Evolutionary conservation across 345 rosid species (phyloP).

Genomic region (rapeseed (Brassica napus)): DNA sequence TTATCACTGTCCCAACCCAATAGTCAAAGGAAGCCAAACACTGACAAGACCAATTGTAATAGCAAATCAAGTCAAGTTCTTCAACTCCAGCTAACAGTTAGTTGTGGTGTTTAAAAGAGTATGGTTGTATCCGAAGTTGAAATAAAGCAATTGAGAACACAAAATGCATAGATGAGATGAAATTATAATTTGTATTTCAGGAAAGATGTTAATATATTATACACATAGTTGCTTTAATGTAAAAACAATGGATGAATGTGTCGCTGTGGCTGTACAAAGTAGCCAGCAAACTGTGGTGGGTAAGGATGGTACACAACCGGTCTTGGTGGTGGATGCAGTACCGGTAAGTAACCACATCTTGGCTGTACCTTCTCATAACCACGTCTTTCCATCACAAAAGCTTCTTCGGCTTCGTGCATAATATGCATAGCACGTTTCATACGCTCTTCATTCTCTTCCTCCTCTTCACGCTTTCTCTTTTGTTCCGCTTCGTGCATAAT

Average conservation of each 20-base stretch:
- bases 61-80: too few species aligned
- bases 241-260: neutral
- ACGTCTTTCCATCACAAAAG: neutral
- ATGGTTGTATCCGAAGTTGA: too few species aligned
- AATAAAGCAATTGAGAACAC: too few species aligned
- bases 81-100: too few species aligned
- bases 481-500: neutral
- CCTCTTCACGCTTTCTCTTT: neutral
- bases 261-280: neutral
- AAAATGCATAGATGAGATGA: too few species aligned
- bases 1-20: too few species aligned
- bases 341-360: neutral
- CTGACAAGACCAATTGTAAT: too few species aligned
- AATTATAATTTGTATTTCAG: too few species aligned
- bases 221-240: neutral
- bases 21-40: too few species aligned
- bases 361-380: neutral
- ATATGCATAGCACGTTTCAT: neutral
- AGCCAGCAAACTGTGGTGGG: neutral
- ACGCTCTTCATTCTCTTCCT: neutral
- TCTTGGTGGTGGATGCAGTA: neutral
- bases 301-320: neutral
- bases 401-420: neutral
- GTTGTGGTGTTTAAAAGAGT: too few species aligned
- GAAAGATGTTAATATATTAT: neutral